Conservation (phyloP, 768 basidiomycete species). For the Nevesoporus exiguus region DNA sequence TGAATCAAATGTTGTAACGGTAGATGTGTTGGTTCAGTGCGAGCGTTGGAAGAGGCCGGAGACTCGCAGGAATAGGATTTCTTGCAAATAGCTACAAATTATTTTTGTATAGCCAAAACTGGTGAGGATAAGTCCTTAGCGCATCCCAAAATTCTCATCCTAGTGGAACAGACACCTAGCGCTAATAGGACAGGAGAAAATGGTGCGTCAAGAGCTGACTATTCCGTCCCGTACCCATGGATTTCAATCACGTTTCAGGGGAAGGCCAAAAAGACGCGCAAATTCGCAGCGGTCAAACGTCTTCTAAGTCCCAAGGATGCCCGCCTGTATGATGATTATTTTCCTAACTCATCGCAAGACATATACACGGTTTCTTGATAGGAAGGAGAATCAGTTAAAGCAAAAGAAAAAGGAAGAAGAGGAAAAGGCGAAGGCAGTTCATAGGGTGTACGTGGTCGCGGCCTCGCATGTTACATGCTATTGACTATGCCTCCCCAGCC, state of each 20-base stretch:
- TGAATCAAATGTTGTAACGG: neutral
- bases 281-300: slow-evolving; percentile 92
- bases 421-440: slow-evolving; percentile 72
- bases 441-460: slow-evolving; percentile 62
- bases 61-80: no score
- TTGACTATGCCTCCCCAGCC: slow-evolving; percentile 40
- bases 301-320: slow-evolving; percentile 93
- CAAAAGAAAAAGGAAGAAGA: slow-evolving; percentile 82
- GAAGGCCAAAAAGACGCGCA: slow-evolving; percentile 90
- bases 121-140: neutral
- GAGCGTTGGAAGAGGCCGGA: no score
- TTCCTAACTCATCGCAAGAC: neutral
- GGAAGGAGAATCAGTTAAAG: slow-evolving; percentile 92
- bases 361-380: slow-evolving; percentile 32
- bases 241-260: slow-evolving; percentile 45
- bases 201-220: slow-evolving; percentile 14
- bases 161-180: neutral
- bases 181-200: neutral
- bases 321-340: slow-evolving; percentile 61
- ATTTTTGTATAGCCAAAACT: neutral
- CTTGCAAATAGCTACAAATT: neutral
- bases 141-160: no score
- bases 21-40: neutral
- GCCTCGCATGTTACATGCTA: neutral
- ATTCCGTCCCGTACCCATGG: neutral